These are phyloP conservation scores for Fusarium cyanostomum DNA, from an alignment of 2,329 filamentous ascomycete species.

Conservation along the genomic window DNA sequence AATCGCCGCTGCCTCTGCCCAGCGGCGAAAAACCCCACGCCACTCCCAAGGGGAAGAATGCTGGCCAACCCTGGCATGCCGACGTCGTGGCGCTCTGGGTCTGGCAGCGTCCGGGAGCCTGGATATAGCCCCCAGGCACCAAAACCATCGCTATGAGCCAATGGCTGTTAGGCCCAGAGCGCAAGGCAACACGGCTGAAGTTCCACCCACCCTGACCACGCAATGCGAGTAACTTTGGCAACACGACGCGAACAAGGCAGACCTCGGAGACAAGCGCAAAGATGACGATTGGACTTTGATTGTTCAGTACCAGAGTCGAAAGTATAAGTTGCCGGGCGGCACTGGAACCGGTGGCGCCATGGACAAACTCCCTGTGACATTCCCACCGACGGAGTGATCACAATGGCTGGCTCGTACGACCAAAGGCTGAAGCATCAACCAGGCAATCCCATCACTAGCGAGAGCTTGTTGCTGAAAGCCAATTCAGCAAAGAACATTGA, in stretches of 20 bases:
- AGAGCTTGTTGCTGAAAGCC: slow-evolving; percentile 22
- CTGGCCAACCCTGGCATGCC: slow-evolving; percentile 18
- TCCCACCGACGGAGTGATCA: slow-evolving; percentile 8
- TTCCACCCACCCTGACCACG: slow-evolving; percentile 14
- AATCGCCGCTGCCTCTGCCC: slow-evolving; percentile 22
- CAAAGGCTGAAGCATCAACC: slow-evolving; percentile 26
- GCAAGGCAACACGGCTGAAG: slow-evolving; percentile 26
- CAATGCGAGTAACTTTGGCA: neutral
- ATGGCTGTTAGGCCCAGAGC: slow-evolving; percentile 3
- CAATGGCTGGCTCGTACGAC: slow-evolving; percentile 13
- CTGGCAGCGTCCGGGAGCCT: slow-evolving; percentile 17
- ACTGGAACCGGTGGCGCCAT: neutral
- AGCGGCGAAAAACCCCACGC: slow-evolving; percentile 8
- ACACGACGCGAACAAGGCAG: neutral
- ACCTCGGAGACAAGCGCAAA: neutral
- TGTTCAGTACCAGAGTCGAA: neutral
- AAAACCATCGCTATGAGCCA: slow-evolving; percentile 16
- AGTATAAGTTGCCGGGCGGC: neutral
- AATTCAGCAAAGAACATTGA: slow-evolving; percentile 18
- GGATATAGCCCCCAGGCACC: slow-evolving; percentile 9
- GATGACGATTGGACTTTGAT: neutral
- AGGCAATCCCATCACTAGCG: slow-evolving; percentile 29
- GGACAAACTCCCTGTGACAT: slow-evolving; percentile 31
- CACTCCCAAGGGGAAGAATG: slow-evolving; percentile 20
- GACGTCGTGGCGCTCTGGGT: slow-evolving; percentile 9